Conservation (phyloP, 2,329 filamentous ascomycete genomes). For the Calonectria fujianensis region DNA sequence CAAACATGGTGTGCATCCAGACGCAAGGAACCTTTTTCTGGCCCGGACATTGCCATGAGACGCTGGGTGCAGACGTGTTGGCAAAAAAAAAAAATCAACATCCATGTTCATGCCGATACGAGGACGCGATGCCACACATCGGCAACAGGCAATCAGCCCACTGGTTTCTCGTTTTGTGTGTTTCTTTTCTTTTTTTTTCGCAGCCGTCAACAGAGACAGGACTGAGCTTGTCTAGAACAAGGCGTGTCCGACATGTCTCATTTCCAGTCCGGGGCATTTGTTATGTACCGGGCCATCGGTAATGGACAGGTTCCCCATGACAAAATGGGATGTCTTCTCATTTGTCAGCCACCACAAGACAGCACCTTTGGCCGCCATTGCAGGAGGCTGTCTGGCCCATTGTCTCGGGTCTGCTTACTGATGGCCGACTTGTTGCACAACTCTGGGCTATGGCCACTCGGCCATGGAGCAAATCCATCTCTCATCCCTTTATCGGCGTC, state of each 20-base stretch:
- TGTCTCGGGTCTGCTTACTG: constrained; percentile 1
- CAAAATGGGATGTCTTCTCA: neutral
- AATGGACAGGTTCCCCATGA: neutral
- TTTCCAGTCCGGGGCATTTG: neutral
- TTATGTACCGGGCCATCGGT: constrained; percentile 1
- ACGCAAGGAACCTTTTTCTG: constrained; percentile 2
- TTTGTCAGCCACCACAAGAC: constrained; percentile 4
- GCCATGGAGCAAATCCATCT: neutral
- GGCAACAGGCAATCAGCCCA: neutral
- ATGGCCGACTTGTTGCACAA: neutral
- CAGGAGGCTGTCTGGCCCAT: constrained; percentile 1
- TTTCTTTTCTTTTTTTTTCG: neutral
- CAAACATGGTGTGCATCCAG: neutral
- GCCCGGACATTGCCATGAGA: constrained; percentile 1
- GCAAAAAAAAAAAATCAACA: neutral
- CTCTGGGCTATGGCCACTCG: constrained; percentile 18
- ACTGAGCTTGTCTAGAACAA: constrained; percentile 3
- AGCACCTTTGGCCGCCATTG: neutral
- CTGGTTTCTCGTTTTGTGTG: neutral
- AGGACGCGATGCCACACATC: constrained; percentile 18
- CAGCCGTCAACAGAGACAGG: constrained; percentile 6
- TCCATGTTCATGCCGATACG: constrained; percentile 8
- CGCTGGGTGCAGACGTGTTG: neutral
- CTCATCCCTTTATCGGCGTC: constrained; percentile 1
- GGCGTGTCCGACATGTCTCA: neutral